Evolutionary conservation across 345 rosid genomes (phyloP).

Genomic region (Draba incana): DNA sequence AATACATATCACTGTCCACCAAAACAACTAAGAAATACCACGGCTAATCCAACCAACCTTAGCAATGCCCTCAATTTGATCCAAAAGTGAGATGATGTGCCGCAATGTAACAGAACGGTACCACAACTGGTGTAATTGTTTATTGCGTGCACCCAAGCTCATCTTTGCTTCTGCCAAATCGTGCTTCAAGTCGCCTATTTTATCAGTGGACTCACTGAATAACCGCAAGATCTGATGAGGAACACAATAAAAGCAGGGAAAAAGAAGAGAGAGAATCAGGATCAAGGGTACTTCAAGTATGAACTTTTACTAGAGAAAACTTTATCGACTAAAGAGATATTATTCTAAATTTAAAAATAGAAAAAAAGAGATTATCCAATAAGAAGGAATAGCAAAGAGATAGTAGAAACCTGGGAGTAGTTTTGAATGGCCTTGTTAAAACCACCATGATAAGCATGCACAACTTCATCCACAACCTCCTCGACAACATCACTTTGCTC

Average conservation of each 20-base stretch:
- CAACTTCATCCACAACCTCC: constrained; percentile 99
- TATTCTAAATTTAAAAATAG: constrained; percentile 4
- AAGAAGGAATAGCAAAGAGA: constrained; percentile 16
- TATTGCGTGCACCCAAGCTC: constrained; percentile 83
- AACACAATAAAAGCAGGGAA: constrained; percentile 21
- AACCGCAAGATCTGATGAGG: constrained; percentile 83
- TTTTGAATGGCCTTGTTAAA: constrained; percentile 99
- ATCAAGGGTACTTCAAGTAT: constrained; percentile 26
- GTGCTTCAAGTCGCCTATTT: constrained; percentile 65
- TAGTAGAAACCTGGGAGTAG: constrained; percentile 83
- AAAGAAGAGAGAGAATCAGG: constrained; percentile 27
- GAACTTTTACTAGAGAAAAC: constrained; percentile 14
- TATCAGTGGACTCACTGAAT: constrained; percentile 92
- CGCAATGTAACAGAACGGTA: constrained; percentile 98
- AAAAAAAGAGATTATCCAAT: not conserved
- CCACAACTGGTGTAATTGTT: constrained; percentile 98
- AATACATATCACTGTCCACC: constrained; percentile 28
- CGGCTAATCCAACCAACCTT: constrained; percentile 58
- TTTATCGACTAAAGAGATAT: not conserved
- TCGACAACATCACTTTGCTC: constrained; percentile 93
- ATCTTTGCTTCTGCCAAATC: constrained; percentile 92
- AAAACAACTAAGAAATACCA: constrained; percentile 22
- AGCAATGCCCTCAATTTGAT: constrained; percentile 97
- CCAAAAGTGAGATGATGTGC: constrained; percentile 88
- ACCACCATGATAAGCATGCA: constrained; percentile 94